Evolutionary conservation across 2,329 filamentous ascomycete species (phyloP), one percentile per base, ranked within the genome.

Genomic region (Dactylellina haptotyla): DNA sequence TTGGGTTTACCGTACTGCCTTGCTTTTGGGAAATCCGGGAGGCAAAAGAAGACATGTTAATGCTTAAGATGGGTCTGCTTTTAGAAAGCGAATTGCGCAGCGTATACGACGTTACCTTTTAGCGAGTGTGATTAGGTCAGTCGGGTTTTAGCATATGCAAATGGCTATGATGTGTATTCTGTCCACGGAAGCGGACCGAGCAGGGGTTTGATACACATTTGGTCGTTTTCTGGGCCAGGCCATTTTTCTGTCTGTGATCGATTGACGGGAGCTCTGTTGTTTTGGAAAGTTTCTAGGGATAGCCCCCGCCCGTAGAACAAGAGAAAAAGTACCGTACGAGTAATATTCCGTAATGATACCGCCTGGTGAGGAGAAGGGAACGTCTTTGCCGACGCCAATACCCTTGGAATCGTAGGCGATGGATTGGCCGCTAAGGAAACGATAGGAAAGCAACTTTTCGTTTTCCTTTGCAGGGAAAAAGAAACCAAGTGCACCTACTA

Each of bases 121-220:
- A n/a, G n/a, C n/a, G n/a, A n/a, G n/a, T n/a, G n/a, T n/a, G n/a
- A n/a, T n/a, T n/a, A n/a, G n/a, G n/a, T n/a, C n/a, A n/a, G n/a
- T n/a, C n/a, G n/a, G n/a, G n/a, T n/a, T n/a, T n/a, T n/a, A n/a
- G n/a, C n/a, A n/a, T 53, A 53, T 9, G 48, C 26, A 54, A 46
- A 46, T 34, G 58, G 26, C 30, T 23, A 54, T 45, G 18, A 43
- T 39, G 48, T 53, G 48, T 53, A 53, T n/a, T n/a, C n/a, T 20
- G 48, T 53, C 51, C 61, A 65, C 61, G 61, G 61, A 65, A 65
- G 50, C 61, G 61, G 61, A 65, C 61, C 61, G 61, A 56, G 32
- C 61, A 65, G 61, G 61, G 61, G 61, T 34, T 25, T 58, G 37
- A 16, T 28, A 25, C 28, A 45, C 6, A 37, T 18, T 18, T 14